Base-by-base conservation (phyloP, 23 red algal genomes). In the Agarophyton chilense region DNA sequence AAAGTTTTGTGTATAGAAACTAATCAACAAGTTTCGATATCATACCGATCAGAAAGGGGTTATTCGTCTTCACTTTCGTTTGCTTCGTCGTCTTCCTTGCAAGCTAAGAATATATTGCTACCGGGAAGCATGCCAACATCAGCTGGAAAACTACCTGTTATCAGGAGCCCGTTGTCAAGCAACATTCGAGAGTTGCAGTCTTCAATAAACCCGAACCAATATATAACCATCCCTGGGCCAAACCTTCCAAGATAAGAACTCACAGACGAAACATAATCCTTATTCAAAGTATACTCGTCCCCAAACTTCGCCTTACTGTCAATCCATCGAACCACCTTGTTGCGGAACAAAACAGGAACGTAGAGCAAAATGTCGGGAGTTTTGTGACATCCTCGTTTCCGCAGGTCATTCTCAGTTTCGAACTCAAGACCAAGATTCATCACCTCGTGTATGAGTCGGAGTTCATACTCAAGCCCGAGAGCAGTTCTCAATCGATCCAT, bases 161-260 rank as follows among this genome's bases (percentile, higher is more conserved):
- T 49, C 55, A 95, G n/a, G 10, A 95, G 73, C 38, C 93, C 84
- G 41, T 71, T 56, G 77, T 95, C 93, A 8, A 49, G 18, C 22
- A 95, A 72, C 77, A 95, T 91, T 31, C 77, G 77, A 25, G 80
- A 83, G 6, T 79, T 35, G 0, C 73, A 82, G 78, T 95, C 86
- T 35, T 95, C 93, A 63, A 95, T 87, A 67, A 84, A 91, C 33
- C 93, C 93, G 70, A 90, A 95, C 93, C 93, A 95, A 52, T 95
- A 95, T 24, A 95, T 64, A 29, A 95, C 93, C 84, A 95, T 82
- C 11, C 93, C 93, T 2, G 93, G 78, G 4, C 93, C 93, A 86
- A 91, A 95, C 32, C 93, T 73, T 54, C 93, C 93, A 81, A 95
- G 34, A 75, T 95, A 95, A 21, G 93, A 95, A 63, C 83, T 82